A percentile compares a stretch with the other conserved stretches of the same genome.
Evolutionary conservation across 2,329 filamentous ascomycete genomes (phyloP).

Genomic region (Beauveria scarabaeidicola): DNA sequence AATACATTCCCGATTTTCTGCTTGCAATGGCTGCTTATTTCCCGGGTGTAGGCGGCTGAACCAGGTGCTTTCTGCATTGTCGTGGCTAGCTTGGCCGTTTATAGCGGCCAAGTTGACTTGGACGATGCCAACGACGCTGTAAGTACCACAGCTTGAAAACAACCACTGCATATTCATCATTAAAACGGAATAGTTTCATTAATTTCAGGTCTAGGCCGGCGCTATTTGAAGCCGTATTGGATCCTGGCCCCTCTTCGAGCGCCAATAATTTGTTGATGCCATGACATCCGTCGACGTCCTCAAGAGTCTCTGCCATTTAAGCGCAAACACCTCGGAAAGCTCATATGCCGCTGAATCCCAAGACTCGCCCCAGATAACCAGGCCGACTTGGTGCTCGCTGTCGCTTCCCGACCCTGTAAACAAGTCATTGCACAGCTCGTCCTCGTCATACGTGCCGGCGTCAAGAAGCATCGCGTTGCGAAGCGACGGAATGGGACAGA

Average conservation of each 20-base stretch:
- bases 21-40: conserved; percentile 34
- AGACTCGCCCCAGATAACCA: conserved; percentile 41
- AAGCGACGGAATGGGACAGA: conserved; percentile 11
- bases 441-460: conserved; percentile 10
- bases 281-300: neutral
- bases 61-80: neutral
- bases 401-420: conserved; percentile 4
- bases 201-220: neutral
- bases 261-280: neutral
- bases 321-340: conserved; percentile 31
- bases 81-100: neutral
- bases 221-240: neutral
- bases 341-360: conserved; percentile 39
- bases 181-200: too few relatives aligned
- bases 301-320: conserved; percentile 35
- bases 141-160: neutral
- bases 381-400: conserved; percentile 8
- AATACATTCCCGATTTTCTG: conserved; percentile 45
- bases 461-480: conserved; percentile 5
- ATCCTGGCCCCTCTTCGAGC: neutral
- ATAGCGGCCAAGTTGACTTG: neutral
- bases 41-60: neutral
- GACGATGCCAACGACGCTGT: neutral
- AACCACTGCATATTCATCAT: neutral
- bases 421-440: conserved; percentile 13